Base-by-base conservation (phyloP, 768 basidiomycete species). In the Porpolomopsis calyptriformis region DNA sequence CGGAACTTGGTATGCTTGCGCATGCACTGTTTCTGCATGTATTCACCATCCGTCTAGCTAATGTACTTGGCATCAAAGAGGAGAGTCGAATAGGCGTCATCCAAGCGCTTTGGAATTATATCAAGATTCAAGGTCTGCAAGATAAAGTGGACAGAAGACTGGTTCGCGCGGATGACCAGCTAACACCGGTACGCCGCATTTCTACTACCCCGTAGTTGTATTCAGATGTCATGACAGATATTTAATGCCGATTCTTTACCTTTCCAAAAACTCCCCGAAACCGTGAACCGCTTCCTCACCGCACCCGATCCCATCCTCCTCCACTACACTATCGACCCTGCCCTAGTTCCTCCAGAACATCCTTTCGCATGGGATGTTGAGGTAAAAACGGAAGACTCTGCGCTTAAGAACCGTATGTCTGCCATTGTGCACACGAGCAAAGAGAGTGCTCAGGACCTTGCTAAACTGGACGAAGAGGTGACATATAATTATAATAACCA, bases 41-140 rank as follows among this genome's bases (percentile, higher is more conserved):
- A 4, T n/a, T 19, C 8, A 37, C 25, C 26, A 7, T 45, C 31
- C 18, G 2, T 22, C 22, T 49, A 83, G 83, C 70, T 1, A 70
- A 68, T 37, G 60, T 91, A 10, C 69, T 97, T 31, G 82, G 80
- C 16, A 73, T 92, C 59, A 83, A 85, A 53, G 86, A 96, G 58
- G 90, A 88, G 23, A 89, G 85, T 27, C 76, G 88, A 23, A 68
- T 82, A 19, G 87, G 84, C 4, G 76, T 88, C 14, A 73, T 94
- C 14, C 82, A 88, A 46, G 76, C 85, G 0, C 60, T 96, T 9
- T 98, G 93, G 93, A 87, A 85, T 56, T 91, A 93, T 54, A 85
- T 96, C 65, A 94, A 92, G 59, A 67, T 82, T 11, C 72, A 90
- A 53, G 76, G 78, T 20, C 64, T 93, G 14, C 87, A 90, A 61